Conservation (phyloP, 1,139 yeast species). For the Geotrichum phurueaensis region DNA sequence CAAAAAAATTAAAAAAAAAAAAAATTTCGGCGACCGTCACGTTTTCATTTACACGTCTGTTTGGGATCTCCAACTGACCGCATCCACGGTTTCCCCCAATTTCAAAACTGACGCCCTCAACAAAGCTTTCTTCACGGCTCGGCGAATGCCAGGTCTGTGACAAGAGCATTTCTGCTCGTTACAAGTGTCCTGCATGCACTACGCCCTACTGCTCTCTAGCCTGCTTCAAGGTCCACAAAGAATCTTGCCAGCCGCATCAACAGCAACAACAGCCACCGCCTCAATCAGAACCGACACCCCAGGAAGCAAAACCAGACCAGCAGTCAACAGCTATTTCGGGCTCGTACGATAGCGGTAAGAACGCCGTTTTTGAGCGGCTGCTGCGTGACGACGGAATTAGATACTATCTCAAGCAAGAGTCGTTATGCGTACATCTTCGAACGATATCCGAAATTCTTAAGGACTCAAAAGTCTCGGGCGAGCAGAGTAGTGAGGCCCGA, state of each 20-base stretch:
- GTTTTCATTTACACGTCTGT: background rate
- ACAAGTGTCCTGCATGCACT: slow-evolving; percentile 57
- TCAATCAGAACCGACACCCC: background rate
- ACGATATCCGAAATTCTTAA: slow-evolving; percentile 43
- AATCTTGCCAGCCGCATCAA: slow-evolving; percentile 18
- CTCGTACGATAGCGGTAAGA: slow-evolving; percentile 11
- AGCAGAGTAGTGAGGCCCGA: slow-evolving; percentile 44
- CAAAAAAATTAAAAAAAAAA: background rate
- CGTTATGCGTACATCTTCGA: slow-evolving; percentile 50
- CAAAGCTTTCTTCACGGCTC: slow-evolving; percentile 10
- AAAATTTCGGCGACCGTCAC: background rate
- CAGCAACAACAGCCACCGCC: background rate
- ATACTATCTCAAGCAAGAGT: slow-evolving; percentile 43
- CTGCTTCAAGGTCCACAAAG: slow-evolving; percentile 49
- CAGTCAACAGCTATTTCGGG: background rate
- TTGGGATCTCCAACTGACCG: background rate
- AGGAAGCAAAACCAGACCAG: background rate
- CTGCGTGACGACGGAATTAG: slow-evolving; percentile 40
- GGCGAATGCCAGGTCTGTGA: slow-evolving; percentile 44
- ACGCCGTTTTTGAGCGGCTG: slow-evolving; percentile 23
- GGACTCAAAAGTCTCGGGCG: slow-evolving; percentile 44
- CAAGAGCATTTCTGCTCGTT: slow-evolving; percentile 39
- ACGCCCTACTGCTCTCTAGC: slow-evolving; percentile 47
- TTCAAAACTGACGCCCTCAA: background rate
- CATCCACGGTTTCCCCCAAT: background rate